A percentile compares a stretch with the other conserved stretches of the same genome.
Conservation (phyloP, 164 flowering plant species). For the Malania oleifera region DNA sequence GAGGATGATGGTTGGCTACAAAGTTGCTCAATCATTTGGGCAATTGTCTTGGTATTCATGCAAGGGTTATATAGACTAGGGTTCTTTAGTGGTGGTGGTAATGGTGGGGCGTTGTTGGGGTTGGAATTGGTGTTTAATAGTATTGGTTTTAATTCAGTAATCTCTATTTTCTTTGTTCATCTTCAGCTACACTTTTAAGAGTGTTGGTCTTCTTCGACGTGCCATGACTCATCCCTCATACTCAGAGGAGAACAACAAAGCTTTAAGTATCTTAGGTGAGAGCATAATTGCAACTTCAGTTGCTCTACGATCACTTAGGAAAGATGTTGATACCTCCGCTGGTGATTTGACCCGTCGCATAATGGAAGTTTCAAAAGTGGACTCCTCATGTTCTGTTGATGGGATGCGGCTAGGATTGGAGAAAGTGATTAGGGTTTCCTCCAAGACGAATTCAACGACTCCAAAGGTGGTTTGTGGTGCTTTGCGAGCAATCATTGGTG, state of each 20-base stretch:
- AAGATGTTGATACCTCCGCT: not conserved
- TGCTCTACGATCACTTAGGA: not conserved
- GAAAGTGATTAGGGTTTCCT: not conserved
- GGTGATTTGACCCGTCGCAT: not conserved
- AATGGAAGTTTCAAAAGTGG: not conserved
- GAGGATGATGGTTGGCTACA: too few relatives aligned
- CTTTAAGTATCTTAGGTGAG: conserved; percentile 1
- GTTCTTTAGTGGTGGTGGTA: too few relatives aligned
- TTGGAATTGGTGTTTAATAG: too few relatives aligned
- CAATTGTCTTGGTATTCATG: too few relatives aligned
- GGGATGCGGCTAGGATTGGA: not conserved
- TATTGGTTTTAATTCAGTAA: too few relatives aligned
- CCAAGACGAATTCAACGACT: not conserved
- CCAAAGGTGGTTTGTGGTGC: not conserved
- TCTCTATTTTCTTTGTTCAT: not conserved
- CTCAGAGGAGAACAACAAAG: not conserved
- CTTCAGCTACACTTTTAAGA: conserved; percentile 2
- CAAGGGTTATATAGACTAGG: too few relatives aligned
- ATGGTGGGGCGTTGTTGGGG: too few relatives aligned
- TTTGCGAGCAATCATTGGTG: not conserved
- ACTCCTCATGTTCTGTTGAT: not conserved
- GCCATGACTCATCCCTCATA: not conserved
- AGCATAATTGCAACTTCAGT: not conserved
- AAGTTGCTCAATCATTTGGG: too few relatives aligned
- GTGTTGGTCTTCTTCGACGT: not conserved